Conservation (phyloP, 192 early-diverging fungal species). For the Coemansia sp. region DNA sequence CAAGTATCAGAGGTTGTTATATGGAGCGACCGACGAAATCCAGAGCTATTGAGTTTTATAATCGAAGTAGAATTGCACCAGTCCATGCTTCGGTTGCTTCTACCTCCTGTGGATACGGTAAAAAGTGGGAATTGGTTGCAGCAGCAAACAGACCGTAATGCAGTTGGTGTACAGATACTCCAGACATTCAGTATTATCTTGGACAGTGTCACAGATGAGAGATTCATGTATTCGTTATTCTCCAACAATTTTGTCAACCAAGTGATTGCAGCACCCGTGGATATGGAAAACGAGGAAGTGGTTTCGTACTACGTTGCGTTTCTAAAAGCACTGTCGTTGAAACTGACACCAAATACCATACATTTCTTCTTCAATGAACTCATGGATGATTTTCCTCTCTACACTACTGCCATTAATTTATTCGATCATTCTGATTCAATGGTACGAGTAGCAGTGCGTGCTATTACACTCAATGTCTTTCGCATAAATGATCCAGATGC, state of each 20-base stretch:
- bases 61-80: constrained; percentile 40
- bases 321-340: constrained; percentile 67
- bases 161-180: constrained; percentile 43
- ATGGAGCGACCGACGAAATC: constrained; percentile 46
- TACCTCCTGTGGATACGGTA: not conserved
- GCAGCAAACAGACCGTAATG: constrained; percentile 8
- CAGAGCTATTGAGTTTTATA: constrained; percentile 38
- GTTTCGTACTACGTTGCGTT: constrained; percentile 68
- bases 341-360: constrained; percentile 61
- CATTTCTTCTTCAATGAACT: constrained; percentile 63
- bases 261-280: constrained; percentile 59
- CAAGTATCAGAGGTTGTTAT: constrained; percentile 41
- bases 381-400: constrained; percentile 57
- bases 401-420: constrained; percentile 63
- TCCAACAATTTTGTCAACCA: constrained; percentile 76
- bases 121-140: not conserved
- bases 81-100: constrained; percentile 31
- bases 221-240: constrained; percentile 59
- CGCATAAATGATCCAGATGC: constrained; percentile 39
- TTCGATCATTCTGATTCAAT: constrained; percentile 71
- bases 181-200: constrained; percentile 57
- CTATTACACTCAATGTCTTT: constrained; percentile 65
- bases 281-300: constrained; percentile 67
- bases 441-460: constrained; percentile 66
- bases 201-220: constrained; percentile 41